A percentile compares a stretch with the other conserved stretches of the same genome.
Conservation (phyloP, 352 stramenopile genomes). For the Phytophthora gonapodyides region DNA sequence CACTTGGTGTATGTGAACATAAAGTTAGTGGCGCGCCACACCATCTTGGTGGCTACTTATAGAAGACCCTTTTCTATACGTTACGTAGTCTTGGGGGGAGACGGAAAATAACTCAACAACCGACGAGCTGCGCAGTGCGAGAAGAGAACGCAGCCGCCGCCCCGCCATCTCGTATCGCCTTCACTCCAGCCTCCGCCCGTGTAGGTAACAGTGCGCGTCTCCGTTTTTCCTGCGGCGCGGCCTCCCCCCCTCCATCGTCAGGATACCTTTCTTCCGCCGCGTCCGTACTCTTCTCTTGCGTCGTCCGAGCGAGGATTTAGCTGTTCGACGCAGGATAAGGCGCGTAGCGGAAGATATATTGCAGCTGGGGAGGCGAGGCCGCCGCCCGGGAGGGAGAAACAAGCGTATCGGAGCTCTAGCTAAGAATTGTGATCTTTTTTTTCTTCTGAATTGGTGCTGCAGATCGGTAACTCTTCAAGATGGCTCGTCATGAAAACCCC, state of each 20-base stretch:
- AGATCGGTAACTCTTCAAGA: conserved; percentile 42
- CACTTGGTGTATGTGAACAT: neutral
- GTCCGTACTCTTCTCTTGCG: conserved; percentile 20
- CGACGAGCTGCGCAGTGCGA: conserved; percentile 31
- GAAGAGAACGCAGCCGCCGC: conserved; percentile 38
- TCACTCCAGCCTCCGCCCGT: conserved; percentile 17
- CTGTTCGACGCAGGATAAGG: conserved; percentile 2
- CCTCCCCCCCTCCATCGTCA: neutral
- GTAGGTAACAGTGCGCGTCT: conserved; percentile 19
- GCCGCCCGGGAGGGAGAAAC: too few relatives aligned
- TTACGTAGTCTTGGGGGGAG: conserved; percentile 32
- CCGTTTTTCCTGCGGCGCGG: neutral
- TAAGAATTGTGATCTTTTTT: conserved; percentile 1
- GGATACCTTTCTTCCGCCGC: conserved; percentile 25
- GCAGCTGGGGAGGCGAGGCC: too few relatives aligned
- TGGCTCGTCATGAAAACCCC: conserved; percentile 91
- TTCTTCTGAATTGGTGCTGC: conserved; percentile 7
- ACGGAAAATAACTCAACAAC: conserved; percentile 44
- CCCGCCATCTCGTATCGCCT: conserved; percentile 21
- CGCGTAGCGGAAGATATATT: too few relatives aligned
- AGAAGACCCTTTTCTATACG: conserved; percentile 34
- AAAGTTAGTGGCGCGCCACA: conserved; percentile 8
- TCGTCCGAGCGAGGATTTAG: conserved; percentile 14
- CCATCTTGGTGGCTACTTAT: conserved; percentile 20
- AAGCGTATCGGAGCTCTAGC: too few relatives aligned